phyloP scores from a whole-genome alignment of 768 basidiomycete genomes.

The Kwoniella newhampshirensis region DNA sequence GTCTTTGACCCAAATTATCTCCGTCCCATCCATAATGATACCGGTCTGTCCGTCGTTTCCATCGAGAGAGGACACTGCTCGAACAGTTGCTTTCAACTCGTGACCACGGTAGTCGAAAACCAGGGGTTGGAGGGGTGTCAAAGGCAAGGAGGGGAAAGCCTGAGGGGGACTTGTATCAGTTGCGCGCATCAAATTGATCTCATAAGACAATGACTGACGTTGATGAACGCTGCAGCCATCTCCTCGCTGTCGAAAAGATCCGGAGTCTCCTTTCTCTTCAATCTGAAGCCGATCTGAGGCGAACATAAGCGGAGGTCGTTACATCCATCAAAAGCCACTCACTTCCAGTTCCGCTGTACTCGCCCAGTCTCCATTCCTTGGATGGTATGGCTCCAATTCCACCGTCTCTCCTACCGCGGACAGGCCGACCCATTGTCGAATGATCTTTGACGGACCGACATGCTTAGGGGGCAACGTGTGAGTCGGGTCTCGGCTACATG shows the following conservation, averaged over 20 bases:
- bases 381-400: slow-evolving; percentile 65
- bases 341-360: slow-evolving; percentile 76
- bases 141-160: slow-evolving; percentile 70
- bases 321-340: slow-evolving; percentile 17
- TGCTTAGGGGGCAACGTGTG: slow-evolving; percentile 66
- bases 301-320: background rate
- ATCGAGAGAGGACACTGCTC: slow-evolving; percentile 63
- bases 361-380: slow-evolving; percentile 52
- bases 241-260: slow-evolving; percentile 87
- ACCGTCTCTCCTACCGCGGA: slow-evolving; percentile 75
- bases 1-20: slow-evolving; percentile 83
- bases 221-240: slow-evolving; percentile 69
- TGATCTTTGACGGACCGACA: slow-evolving; percentile 73
- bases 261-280: slow-evolving; percentile 53
- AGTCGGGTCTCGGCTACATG: slow-evolving; percentile 71
- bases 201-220: no score
- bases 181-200: no score
- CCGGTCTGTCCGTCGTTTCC: slow-evolving; percentile 60
- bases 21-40: slow-evolving; percentile 86
- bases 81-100: slow-evolving; percentile 71
- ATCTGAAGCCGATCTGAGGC: slow-evolving; percentile 54
- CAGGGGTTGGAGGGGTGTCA: slow-evolving; percentile 68
- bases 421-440: slow-evolving; percentile 86
- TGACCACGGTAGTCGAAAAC: slow-evolving; percentile 87
- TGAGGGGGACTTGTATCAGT: slow-evolving; percentile 48